These are phyloP conservation scores for Anisodus acutangulus DNA, from an alignment of 257 asterid species.

Conservation along the genomic window DNA sequence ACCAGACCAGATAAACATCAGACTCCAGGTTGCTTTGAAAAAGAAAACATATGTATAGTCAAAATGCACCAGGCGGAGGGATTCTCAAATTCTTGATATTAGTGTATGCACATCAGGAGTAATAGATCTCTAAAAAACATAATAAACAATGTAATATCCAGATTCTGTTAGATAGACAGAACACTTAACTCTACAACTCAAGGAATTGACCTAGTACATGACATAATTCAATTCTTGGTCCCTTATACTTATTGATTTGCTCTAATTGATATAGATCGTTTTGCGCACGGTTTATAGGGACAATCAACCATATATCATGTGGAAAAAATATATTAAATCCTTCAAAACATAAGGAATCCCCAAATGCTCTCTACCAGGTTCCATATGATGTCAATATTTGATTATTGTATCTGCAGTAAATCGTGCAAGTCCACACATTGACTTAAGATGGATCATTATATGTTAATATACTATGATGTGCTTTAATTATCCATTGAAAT, in stretches of 20 bases:
- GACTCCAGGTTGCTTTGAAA: conserved; percentile 1
- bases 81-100: conserved; percentile 7
- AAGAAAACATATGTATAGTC: neutral
- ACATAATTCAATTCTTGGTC: neutral
- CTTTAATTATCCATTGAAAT: neutral
- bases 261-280: neutral
- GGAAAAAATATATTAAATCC: neutral
- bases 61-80: neutral
- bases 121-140: neutral
- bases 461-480: neutral
- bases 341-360: neutral
- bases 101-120: neutral
- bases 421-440: neutral
- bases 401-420: neutral
- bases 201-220: neutral
- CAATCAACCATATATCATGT: neutral
- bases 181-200: neutral
- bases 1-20: neutral
- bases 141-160: neutral
- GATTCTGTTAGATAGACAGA: neutral
- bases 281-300: neutral
- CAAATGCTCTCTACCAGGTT: neutral
- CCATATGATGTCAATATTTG: neutral
- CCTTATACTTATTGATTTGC: neutral
- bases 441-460: conserved; percentile 7